Evolutionary conservation across 2,329 filamentous ascomycete species (phyloP), one percentile per base, ranked within the genome.

Genomic region (Aureobasidium musti): DNA sequence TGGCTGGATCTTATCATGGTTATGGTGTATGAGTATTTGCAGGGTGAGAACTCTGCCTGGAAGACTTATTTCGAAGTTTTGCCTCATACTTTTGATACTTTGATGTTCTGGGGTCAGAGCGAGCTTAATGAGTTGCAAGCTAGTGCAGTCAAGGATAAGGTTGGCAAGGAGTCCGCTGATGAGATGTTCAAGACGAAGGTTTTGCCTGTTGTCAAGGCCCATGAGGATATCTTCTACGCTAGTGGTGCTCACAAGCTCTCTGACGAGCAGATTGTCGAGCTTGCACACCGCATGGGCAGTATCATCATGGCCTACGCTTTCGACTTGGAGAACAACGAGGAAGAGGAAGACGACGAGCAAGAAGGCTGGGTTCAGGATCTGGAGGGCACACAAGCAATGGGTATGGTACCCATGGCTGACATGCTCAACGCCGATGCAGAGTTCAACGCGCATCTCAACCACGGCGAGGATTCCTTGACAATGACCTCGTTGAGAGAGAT

Each of bases 221-320:
- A 85, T 81, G 23, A 85, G 77, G 3, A 83, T 81, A 67, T 83
- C 75, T 69, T 84, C 77, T 77, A 78, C 54, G 70, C 81, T 68
- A 73, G 81, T 67, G 73, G 73, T 13, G 49, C 71, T 69, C 79
- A 73, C 70, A 77, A 73, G 69, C 77, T 71, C 66, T 76, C 65
- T 71, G 81, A 83, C 65, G 78, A 80, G 65, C 77, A 82, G 28
- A 77, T 88, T 14, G 73, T 89, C 3, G 72, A 78, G 19, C 76
- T 87, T 21, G 89, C 90, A 63, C 92, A 96, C 75, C 84, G 87
- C 10, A 93, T 96, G 88, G 92, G 91, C 1, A 93, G 89, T 68
- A 87, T 90, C 19, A 94, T 97, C 71, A 96, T 97, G 92, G 89
- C 92, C 0, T 97, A 96, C 74, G 92, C 92, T 0, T 97, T 97